Base-by-base conservation (phyloP, 306 rosid species). In the Quercus ilex region DNA sequence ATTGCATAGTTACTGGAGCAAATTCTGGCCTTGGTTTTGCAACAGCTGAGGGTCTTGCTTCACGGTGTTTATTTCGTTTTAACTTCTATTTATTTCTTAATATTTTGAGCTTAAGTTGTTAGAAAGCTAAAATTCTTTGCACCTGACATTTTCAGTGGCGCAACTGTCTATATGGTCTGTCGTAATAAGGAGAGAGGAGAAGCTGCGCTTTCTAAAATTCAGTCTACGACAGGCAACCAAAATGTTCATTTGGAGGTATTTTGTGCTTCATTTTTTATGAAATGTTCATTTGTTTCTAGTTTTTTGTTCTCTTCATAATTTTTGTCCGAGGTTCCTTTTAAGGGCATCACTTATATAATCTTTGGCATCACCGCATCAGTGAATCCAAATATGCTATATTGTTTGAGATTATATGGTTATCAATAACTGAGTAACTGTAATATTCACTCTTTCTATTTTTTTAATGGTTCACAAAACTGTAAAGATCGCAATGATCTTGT, bases 21-120 rank as follows among this genome's bases (percentile, higher is more conserved):
- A 95, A 95, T 86, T 95, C 99, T 11, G 99, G 99, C 82, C 83
- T 95, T 76, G 99, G 97, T 68, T 91, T 85, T 76, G 92, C 98
- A n/a, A 72, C 98, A 20, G 99, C 98, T 0, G 80, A 91, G 91
- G 96, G 92, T 83, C 91, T 95, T 56, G 99, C 99, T 30, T 85
- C 87, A 26, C 94, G 94, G 99, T 92, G 58, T 81, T 21, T 28
- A 87, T 80, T 68, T 67, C 77, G 71, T 62, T 79, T 64, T 74
- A 17, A 12, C 67, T 71, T 71, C 77, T 72, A 30, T 77, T 57
- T 18, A 4, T 52, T 35, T 58, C 11, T 5, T 31, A 3, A 35
- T 23, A 51, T 28, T 28, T 31, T 53, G 6, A 26, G 9, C 72
- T 70, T 17, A 14, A 25, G 41, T 30, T 30, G 26, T 51, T 14